Percentiles rank a stretch among this genome's conserved stretches.
Conservation (phyloP, 257 asterid genomes). For the Coffea eugenioides region DNA sequence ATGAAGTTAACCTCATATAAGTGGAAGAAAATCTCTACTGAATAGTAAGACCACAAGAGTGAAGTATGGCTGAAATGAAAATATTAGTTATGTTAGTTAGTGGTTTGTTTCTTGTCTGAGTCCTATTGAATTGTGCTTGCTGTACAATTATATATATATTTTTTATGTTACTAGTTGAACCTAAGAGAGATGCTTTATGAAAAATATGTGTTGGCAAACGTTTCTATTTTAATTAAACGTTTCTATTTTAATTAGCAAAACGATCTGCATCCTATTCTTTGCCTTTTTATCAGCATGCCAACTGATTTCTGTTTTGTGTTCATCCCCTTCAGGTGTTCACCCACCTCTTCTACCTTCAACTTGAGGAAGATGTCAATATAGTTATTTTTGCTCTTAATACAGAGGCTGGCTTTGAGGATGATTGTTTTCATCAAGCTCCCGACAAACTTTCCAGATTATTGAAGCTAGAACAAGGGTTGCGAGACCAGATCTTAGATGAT, state of each 20-base stretch:
- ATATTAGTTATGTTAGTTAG: no score
- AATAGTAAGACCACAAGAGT: no score
- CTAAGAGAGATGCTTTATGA: not conserved
- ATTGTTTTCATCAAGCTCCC: constrained; percentile 46
- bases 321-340: constrained; percentile 58
- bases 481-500: constrained; percentile 38
- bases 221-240: not conserved
- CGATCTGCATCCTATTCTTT: not conserved
- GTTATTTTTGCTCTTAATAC: constrained; percentile 70
- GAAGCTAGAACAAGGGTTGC: constrained; percentile 36
- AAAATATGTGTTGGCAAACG: not conserved
- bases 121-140: not conserved
- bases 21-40: no score
- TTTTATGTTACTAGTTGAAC: not conserved
- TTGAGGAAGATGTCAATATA: constrained; percentile 82
- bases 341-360: constrained; percentile 60
- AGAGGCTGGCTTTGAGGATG: constrained; percentile 36
- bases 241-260: not conserved
- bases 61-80: no score
- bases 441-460: constrained; percentile 37
- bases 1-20: no score
- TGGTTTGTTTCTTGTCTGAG: no score
- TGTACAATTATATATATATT: not conserved
- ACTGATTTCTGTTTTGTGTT: not conserved
- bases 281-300: not conserved